phyloP scores from a whole-genome alignment of 768 basidiomycete genomes.

The Boletus tomentosulus region DNA sequence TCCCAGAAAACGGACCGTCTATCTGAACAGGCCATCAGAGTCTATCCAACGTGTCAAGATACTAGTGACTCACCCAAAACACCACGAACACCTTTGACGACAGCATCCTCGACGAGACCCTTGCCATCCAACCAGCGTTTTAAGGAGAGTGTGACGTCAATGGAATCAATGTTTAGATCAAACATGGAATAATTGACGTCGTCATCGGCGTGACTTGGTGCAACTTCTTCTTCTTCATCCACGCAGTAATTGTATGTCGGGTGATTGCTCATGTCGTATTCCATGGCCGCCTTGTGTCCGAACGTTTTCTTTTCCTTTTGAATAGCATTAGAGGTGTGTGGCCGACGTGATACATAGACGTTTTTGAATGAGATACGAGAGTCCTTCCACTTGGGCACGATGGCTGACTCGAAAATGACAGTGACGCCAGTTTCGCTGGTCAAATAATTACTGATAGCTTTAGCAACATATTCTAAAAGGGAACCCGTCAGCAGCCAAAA shows the following conservation, averaged over 20 bases:
- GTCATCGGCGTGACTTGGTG: constrained; percentile 39
- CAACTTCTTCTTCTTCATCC: constrained; percentile 54
- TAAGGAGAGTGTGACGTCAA: constrained; percentile 91
- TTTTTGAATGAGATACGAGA: constrained; percentile 96
- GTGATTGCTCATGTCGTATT: constrained; percentile 76
- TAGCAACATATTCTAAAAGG: constrained; percentile 71
- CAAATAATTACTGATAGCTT: constrained; percentile 86
- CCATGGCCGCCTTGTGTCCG: constrained; percentile 55
- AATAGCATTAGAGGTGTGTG: constrained; percentile 28
- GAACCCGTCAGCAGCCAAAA: constrained; percentile 6
- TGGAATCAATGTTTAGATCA: constrained; percentile 88
- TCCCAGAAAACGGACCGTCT: constrained; percentile 86
- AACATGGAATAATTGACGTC: constrained; percentile 84
- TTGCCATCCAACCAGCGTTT: constrained; percentile 94
- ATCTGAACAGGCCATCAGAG: constrained; percentile 46
- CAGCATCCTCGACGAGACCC: constrained; percentile 86
- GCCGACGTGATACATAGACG: constrained; percentile 87
- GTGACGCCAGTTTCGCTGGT: constrained; percentile 92
- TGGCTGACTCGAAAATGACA: constrained; percentile 95
- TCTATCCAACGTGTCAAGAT: neutral
- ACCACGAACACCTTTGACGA: constrained; percentile 91
- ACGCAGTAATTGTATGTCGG: constrained; percentile 59
- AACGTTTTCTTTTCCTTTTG: constrained; percentile 20
- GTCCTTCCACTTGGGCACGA: constrained; percentile 97
- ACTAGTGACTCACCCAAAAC: constrained; percentile 62